Percentiles rank a stretch among this genome's conserved stretches.
Evolutionary conservation across 139 green algal species (phyloP).

Genomic region (Coelastrella sp.): DNA sequence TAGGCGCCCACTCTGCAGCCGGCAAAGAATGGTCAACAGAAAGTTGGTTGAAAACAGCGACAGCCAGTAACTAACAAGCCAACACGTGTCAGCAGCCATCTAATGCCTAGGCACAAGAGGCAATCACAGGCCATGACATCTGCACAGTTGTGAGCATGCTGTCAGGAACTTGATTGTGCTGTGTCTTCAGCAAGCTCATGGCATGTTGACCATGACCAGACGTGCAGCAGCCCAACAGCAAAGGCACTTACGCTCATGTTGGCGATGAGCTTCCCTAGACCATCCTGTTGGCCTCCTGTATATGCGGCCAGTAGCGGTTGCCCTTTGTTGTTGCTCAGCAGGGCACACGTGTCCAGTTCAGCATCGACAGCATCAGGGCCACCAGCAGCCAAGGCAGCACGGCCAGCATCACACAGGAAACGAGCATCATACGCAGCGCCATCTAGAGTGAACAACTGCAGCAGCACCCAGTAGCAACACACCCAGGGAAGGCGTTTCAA

Average conservation of each 20-base stretch:
- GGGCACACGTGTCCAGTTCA: constrained; percentile 78
- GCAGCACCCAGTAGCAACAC: background rate
- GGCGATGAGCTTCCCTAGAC: constrained; percentile 24
- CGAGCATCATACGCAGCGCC: constrained; percentile 86
- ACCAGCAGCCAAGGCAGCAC: background rate
- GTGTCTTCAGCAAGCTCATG: no score
- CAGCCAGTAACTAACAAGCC: no score
- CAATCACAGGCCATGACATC: no score
- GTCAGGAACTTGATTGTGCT: no score
- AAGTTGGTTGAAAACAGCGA: background rate
- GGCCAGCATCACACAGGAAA: constrained; percentile 64
- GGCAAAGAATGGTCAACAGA: background rate
- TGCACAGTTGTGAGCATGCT: no score
- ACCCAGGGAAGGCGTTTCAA: background rate
- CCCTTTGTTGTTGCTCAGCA: constrained; percentile 87
- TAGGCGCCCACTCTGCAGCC: constrained; percentile 67
- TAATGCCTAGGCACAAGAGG: no score
- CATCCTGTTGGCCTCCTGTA: constrained; percentile 14
- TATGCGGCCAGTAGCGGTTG: constrained; percentile 36
- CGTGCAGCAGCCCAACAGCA: background rate
- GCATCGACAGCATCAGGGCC: constrained; percentile 65
- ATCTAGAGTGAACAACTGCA: constrained; percentile 86
- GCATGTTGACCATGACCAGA: no score
- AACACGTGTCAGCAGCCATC: no score
- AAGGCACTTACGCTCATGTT: background rate